Conservation (phyloP, 2,329 filamentous ascomycete species). For the Alternaria alternata region DNA sequence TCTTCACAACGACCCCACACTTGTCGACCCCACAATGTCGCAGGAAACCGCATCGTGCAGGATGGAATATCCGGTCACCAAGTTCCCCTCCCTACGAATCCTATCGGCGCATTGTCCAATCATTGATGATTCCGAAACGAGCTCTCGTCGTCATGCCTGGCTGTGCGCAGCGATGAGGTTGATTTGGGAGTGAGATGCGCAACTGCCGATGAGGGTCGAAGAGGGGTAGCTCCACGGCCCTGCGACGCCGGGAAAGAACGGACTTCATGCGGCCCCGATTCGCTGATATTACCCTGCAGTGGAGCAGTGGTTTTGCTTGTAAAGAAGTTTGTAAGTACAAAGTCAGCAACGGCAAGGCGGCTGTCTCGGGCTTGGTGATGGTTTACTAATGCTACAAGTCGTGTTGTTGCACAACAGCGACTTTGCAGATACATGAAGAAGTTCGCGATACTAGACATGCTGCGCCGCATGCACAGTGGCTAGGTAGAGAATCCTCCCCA, state of each 20-base stretch:
- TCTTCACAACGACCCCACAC: slow-evolving; percentile 14
- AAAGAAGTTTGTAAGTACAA: slow-evolving; percentile 28
- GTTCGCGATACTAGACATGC: background rate
- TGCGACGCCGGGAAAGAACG: slow-evolving; percentile 18
- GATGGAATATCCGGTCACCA: slow-evolving; percentile 4
- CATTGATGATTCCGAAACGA: slow-evolving; percentile 17
- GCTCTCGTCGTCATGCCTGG: background rate
- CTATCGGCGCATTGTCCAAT: slow-evolving; percentile 24
- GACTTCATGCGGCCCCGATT: slow-evolving; percentile 21
- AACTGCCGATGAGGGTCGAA: slow-evolving; percentile 37
- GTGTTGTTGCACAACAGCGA: background rate
- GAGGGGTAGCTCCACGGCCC: slow-evolving; percentile 32
- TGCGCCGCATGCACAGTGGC: background rate
- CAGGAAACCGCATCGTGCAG: slow-evolving; percentile 1
- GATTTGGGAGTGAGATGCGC: slow-evolving; percentile 6
- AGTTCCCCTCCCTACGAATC: background rate
- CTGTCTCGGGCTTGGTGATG: background rate
- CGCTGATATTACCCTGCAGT: slow-evolving; percentile 19
- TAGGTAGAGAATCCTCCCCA: background rate
- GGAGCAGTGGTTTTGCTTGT: slow-evolving; percentile 19
- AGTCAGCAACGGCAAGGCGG: slow-evolving; percentile 16
- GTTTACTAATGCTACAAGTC: background rate
- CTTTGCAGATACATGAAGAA: background rate
- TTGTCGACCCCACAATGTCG: slow-evolving; percentile 19
- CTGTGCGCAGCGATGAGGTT: background rate